These are phyloP conservation scores for Fusarium virguliforme DNA, from an alignment of 2,329 filamentous ascomycete genomes.

Conservation along the genomic window DNA sequence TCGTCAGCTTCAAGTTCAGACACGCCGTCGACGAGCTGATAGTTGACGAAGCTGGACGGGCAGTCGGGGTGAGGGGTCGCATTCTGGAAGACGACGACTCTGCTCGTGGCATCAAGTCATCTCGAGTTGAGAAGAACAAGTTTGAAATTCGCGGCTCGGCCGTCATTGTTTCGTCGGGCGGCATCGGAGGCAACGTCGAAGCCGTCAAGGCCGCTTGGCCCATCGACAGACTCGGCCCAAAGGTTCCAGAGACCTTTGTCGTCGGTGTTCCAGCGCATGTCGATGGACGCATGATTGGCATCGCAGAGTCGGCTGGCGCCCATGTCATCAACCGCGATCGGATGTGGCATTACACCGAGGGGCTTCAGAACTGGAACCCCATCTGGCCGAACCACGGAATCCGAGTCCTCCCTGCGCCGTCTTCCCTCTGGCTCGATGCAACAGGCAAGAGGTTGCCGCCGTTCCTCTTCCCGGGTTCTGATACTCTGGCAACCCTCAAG, in stretches of 20 bases:
- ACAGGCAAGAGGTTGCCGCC: conserved; percentile 72
- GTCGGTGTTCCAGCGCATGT: conserved; percentile 75
- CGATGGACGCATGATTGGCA: conserved; percentile 75
- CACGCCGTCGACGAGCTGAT: conserved; percentile 72
- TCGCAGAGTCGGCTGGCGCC: conserved; percentile 68
- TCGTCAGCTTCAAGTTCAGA: conserved; percentile 70
- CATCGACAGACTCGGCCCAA: conserved; percentile 69
- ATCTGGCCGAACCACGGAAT: conserved; percentile 76
- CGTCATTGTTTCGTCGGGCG: conserved; percentile 71
- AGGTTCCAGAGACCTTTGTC: conserved; percentile 70
- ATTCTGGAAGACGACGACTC: conserved; percentile 68
- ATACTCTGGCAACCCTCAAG: conserved; percentile 72
- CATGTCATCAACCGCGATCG: conserved; percentile 73
- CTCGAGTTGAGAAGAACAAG: conserved; percentile 62
- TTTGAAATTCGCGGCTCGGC: conserved; percentile 70
- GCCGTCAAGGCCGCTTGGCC: conserved; percentile 73
- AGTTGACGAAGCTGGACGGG: conserved; percentile 67
- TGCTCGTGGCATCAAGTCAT: conserved; percentile 68
- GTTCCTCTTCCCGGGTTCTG: conserved; percentile 70
- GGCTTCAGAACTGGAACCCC: conserved; percentile 73
- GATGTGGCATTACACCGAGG: conserved; percentile 79
- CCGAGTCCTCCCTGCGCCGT: conserved; percentile 72
- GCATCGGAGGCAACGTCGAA: conserved; percentile 75
- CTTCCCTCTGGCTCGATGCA: conserved; percentile 75
- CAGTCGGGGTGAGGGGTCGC: conserved; percentile 68